phyloP scores from a whole-genome alignment of 805 yeast genomes.

The Yarrowia porcina region DNA sequence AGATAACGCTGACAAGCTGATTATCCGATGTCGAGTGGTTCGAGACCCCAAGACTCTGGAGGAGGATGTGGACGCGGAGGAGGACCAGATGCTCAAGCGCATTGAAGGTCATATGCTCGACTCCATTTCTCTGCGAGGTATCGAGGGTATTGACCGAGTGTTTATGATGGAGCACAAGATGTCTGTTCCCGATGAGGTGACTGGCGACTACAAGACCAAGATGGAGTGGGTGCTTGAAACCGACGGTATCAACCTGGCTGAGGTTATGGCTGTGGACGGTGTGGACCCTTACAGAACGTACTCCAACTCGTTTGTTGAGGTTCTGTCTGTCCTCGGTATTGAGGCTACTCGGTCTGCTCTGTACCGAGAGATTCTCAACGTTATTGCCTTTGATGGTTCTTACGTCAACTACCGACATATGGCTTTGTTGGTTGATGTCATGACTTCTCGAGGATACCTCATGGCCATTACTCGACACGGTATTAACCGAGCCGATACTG shows the following conservation, averaged over 20 bases:
- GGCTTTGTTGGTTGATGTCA: constrained; percentile 95
- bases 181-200: constrained; percentile 52
- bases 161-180: constrained; percentile 51
- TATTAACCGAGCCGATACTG: constrained; percentile 97
- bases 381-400: constrained; percentile 99
- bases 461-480: constrained; percentile 99
- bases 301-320: constrained; percentile 95
- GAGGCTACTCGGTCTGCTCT: constrained; percentile 96
- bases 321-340: constrained; percentile 91
- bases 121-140: constrained; percentile 92
- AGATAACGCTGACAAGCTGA: constrained; percentile 95
- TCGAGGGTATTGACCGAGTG: constrained; percentile 86
- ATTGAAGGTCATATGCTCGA: constrained; percentile 96
- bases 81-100: constrained; percentile 91
- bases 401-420: constrained; percentile 97
- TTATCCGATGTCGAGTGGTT: constrained; percentile 96
- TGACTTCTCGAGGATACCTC: constrained; percentile 97
- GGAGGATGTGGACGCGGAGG: constrained; percentile 92
- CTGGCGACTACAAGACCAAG: constrained; percentile 84
- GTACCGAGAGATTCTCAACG: constrained; percentile 91
- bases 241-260: constrained; percentile 94
- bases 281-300: constrained; percentile 88
- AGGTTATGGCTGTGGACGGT: constrained; percentile 92
- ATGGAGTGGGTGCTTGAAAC: constrained; percentile 99
- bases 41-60: constrained; percentile 93